phyloP scores from a whole-genome alignment of 208 protist genomes.

The Kentomonas sorsogonicus region DNA sequence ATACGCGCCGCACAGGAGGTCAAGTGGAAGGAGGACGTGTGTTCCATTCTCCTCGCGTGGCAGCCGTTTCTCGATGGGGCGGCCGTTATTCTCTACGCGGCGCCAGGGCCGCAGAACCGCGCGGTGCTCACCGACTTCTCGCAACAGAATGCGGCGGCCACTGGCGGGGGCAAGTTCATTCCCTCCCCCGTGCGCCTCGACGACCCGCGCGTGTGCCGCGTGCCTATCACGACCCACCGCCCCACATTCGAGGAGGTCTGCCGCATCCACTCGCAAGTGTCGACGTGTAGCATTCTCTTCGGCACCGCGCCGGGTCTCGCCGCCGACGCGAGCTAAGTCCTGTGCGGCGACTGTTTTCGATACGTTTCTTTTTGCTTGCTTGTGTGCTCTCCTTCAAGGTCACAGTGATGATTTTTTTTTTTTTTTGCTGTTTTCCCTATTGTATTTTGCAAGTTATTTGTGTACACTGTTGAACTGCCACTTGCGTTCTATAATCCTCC shows the following conservation, averaged over 20 bases:
- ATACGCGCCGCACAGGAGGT: constrained; percentile 86
- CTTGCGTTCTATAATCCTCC: no score
- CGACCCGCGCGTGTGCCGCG: constrained; percentile 65
- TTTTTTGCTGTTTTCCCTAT: constrained; percentile 8
- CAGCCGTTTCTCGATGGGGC: constrained; percentile 56
- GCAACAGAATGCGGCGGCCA: constrained; percentile 12
- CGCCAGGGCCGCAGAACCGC: constrained; percentile 82
- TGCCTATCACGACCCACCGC: constrained; percentile 79
- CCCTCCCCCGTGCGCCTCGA: constrained; percentile 55
- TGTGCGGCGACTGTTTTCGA: background rate
- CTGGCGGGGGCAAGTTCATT: background rate
- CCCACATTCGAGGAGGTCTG: constrained; percentile 81
- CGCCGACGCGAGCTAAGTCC: background rate
- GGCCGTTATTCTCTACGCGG: constrained; percentile 74
- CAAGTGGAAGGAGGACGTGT: constrained; percentile 77
- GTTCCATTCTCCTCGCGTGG: constrained; percentile 75
- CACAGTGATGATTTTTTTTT: background rate
- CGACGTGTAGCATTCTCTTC: constrained; percentile 35
- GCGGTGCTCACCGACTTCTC: constrained; percentile 69
- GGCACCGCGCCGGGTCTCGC: background rate
- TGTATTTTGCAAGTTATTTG: no score
- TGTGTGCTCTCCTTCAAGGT: constrained; percentile 3
- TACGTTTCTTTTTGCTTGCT: constrained; percentile 5
- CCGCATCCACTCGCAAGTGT: constrained; percentile 57
- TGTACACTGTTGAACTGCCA: no score